Evolutionary conservation across 257 asterid species (phyloP).

Genomic region (Solanum paucissectum): DNA sequence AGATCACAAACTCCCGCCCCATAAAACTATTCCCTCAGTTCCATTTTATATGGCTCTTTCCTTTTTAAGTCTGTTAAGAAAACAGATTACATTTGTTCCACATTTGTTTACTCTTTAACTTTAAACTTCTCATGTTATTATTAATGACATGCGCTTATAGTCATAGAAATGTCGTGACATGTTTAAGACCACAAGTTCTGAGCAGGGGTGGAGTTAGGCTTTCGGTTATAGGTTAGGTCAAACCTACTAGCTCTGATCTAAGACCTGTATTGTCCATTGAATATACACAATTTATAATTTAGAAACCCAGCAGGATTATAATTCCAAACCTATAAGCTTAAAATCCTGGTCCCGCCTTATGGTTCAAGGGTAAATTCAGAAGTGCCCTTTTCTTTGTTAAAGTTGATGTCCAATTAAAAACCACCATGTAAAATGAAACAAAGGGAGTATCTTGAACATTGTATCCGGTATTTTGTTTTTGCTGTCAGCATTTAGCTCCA

Average conservation of each 20-base stretch:
- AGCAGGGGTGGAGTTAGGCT: neutral
- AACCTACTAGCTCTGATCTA: neutral
- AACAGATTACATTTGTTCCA: neutral
- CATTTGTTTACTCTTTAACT: neutral
- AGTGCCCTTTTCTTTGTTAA: neutral
- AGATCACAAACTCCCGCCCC: neutral
- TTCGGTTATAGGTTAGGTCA: neutral
- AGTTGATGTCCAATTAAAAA: neutral
- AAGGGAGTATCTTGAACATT: neutral
- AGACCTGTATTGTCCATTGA: neutral
- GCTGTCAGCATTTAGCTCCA: constrained; percentile 42
- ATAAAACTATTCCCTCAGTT: neutral
- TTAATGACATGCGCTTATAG: neutral
- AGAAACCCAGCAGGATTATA: neutral
- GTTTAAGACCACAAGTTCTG: neutral
- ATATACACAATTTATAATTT: neutral
- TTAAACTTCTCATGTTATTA: neutral
- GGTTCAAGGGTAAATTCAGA: neutral
- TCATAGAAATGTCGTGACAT: neutral
- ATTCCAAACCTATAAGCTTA: neutral
- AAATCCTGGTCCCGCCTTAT: neutral
- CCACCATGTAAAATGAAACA: neutral
- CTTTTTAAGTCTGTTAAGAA: neutral
- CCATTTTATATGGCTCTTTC: neutral
- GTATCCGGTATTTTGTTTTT: neutral